These are phyloP conservation scores for Kuraishia capsulata DNA, from an alignment of 805 yeast genomes.

Conservation along the genomic window DNA sequence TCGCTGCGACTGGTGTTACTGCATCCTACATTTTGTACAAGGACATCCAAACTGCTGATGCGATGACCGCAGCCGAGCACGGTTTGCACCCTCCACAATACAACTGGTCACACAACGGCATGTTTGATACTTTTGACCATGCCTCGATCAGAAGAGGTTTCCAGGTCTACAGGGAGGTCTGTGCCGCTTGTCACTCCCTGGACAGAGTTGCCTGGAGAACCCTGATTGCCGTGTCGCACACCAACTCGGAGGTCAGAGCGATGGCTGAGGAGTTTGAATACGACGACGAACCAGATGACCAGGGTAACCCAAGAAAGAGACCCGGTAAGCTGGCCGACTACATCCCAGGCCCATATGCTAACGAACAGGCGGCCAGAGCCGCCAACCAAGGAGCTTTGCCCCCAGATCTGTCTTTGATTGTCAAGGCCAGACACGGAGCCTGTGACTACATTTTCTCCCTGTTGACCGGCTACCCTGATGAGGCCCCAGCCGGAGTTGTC, in stretches of 20 bases:
- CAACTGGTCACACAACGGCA: slow-evolving; percentile 92
- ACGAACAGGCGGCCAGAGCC: slow-evolving; percentile 99
- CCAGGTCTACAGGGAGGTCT: slow-evolving; percentile 97
- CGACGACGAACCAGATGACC: slow-evolving; percentile 93
- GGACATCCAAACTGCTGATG: slow-evolving; percentile 80
- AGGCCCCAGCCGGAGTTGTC: slow-evolving; percentile 94
- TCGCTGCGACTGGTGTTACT: slow-evolving; percentile 68
- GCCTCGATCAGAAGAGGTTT: slow-evolving; percentile 96
- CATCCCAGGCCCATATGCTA: slow-evolving; percentile 91
- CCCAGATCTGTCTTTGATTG: slow-evolving; percentile 93
- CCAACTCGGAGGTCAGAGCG: slow-evolving; percentile 79
- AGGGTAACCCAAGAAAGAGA: slow-evolving; percentile 97
- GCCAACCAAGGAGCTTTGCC: slow-evolving; percentile 99
- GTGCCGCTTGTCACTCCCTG: slow-evolving; percentile 97
- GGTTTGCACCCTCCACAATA: slow-evolving; percentile 93
- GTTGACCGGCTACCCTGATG: slow-evolving; percentile 98
- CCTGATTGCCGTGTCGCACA: slow-evolving; percentile 93
- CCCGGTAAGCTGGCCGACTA: slow-evolving; percentile 96
- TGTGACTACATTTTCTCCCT: slow-evolving; percentile 90
- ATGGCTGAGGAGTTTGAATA: slow-evolving; percentile 96
- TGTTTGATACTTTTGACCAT: slow-evolving; percentile 87
- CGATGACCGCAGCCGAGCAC: slow-evolving; percentile 98
- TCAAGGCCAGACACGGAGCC: slow-evolving; percentile 98
- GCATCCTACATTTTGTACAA: slow-evolving; percentile 78
- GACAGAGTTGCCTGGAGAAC: slow-evolving; percentile 98